phyloP scores from a whole-genome alignment of 495 filamentous ascomycete species.

The Hypoxylon perforatum region DNA sequence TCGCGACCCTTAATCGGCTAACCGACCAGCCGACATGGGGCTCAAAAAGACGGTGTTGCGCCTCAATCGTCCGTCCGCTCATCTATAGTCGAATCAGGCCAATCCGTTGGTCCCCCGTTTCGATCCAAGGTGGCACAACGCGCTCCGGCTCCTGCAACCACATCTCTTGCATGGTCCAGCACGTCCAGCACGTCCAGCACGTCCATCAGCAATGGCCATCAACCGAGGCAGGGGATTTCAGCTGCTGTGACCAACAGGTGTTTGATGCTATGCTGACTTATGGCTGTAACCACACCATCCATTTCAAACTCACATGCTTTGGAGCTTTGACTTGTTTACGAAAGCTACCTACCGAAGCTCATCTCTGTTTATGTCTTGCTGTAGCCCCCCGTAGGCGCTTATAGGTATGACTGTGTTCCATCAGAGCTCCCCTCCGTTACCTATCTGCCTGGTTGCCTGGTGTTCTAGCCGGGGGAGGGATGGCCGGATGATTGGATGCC shows the following conservation, averaged over 20 bases:
- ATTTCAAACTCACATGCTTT: slow-evolving; percentile 31
- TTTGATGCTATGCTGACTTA: slow-evolving; percentile 15
- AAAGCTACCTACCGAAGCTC: too few species aligned
- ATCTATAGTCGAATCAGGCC: slow-evolving; percentile 34
- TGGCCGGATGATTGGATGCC: slow-evolving; percentile 40
- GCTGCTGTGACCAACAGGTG: slow-evolving; percentile 39
- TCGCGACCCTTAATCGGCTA: slow-evolving; percentile 21
- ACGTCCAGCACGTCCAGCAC: too few species aligned
- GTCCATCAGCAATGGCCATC: too few species aligned
- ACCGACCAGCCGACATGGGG: slow-evolving; percentile 35
- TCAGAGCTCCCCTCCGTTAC: slow-evolving; percentile 10
- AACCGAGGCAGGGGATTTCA: slow-evolving; percentile 39
- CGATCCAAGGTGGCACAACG: slow-evolving; percentile 42
- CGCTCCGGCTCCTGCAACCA: slow-evolving; percentile 43
- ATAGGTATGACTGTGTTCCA: slow-evolving; percentile 15
- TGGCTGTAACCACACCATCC: slow-evolving; percentile 38
- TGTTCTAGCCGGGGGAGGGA: slow-evolving; percentile 32
- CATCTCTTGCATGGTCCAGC: slow-evolving; percentile 36
- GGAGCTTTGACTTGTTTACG: too few species aligned
- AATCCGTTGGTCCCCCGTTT: slow-evolving; percentile 33
- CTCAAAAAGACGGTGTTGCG: slow-evolving; percentile 39
- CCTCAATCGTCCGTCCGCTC: slow-evolving; percentile 31
- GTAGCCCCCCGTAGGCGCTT: slow-evolving; percentile 15
- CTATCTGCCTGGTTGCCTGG: slow-evolving; percentile 19
- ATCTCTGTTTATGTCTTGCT: slow-evolving; percentile 6